These are phyloP conservation scores for Fistulinella prunicolor DNA, from an alignment of 768 basidiomycete species.

Conservation along the genomic window DNA sequence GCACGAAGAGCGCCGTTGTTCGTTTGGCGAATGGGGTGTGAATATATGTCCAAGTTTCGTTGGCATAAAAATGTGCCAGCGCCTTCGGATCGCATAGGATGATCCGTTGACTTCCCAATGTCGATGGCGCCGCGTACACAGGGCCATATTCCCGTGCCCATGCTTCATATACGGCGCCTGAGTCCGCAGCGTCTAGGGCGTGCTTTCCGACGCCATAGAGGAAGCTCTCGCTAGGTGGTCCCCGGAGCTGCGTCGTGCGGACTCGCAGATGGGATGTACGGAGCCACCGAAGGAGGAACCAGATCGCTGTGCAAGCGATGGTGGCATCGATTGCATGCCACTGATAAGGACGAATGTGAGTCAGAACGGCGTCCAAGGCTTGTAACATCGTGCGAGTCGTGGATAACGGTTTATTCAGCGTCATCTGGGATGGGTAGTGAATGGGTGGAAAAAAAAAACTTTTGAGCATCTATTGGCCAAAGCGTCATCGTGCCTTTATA, in stretches of 20 bases:
- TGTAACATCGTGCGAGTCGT: background rate
- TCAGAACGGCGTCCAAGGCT: background rate
- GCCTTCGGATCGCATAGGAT: slow-evolving; percentile 38
- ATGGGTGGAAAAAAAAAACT: no score
- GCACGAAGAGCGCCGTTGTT: slow-evolving; percentile 7
- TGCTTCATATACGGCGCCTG: slow-evolving; percentile 7
- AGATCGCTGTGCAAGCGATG: background rate
- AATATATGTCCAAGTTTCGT: slow-evolving; percentile 34
- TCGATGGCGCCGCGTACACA: slow-evolving; percentile 9
- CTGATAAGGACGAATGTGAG: background rate
- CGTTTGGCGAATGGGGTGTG: slow-evolving; percentile 25
- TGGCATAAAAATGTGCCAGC: slow-evolving; percentile 3
- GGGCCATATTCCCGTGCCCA: slow-evolving; percentile 16
- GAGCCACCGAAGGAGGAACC: slow-evolving; percentile 7
- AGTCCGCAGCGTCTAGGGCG: background rate
- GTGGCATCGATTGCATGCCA: background rate
- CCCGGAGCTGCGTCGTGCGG: slow-evolving; percentile 3
- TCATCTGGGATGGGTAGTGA: no score
- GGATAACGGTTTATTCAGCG: background rate
- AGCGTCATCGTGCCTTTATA: no score
- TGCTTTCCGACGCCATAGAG: slow-evolving; percentile 8
- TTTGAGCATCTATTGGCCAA: no score
- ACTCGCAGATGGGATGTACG: slow-evolving; percentile 30
- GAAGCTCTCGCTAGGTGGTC: slow-evolving; percentile 10
- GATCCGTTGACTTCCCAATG: slow-evolving; percentile 2